Percentiles rank a stretch among this genome's conserved stretches.
Conservation (phyloP, 805 yeast genomes). For the Kluyveromyces siamensis region DNA sequence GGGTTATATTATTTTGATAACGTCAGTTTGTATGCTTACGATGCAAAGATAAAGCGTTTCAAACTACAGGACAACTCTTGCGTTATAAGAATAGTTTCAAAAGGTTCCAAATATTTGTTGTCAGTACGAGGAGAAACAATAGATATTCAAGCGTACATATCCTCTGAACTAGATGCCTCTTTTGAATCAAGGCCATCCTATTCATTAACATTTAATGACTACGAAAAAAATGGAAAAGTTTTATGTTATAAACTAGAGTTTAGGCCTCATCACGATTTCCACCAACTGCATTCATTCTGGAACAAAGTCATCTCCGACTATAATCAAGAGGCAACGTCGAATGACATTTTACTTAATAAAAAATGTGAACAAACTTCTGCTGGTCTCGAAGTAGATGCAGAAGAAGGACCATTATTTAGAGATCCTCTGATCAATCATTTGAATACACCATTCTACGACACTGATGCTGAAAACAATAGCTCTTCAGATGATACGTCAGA, state of each 20-base stretch:
- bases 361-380: neutral
- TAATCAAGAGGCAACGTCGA: neutral
- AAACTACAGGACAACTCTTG: neutral
- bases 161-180: neutral
- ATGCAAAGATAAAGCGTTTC: neutral
- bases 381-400: neutral
- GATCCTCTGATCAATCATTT: neutral
- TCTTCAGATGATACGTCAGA: constrained; percentile 1
- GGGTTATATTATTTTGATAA: too few species aligned
- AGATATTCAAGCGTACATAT: neutral
- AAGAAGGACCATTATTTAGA: neutral
- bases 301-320: too few species aligned
- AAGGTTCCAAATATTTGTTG: too few species aligned
- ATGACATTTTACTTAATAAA: neutral
- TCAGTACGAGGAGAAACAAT: neutral
- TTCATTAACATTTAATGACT: neutral
- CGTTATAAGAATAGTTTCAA: neutral
- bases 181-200: neutral
- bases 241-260: neutral
- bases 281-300: neutral
- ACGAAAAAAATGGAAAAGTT: neutral
- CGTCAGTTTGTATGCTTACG: neutral
- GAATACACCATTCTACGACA: neutral
- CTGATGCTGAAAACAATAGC: neutral
- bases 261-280: neutral